A percentile compares a stretch with the other conserved stretches of the same genome.
Conservation (phyloP, 2,329 filamentous ascomycete genomes). For the Fusarium continuum region DNA sequence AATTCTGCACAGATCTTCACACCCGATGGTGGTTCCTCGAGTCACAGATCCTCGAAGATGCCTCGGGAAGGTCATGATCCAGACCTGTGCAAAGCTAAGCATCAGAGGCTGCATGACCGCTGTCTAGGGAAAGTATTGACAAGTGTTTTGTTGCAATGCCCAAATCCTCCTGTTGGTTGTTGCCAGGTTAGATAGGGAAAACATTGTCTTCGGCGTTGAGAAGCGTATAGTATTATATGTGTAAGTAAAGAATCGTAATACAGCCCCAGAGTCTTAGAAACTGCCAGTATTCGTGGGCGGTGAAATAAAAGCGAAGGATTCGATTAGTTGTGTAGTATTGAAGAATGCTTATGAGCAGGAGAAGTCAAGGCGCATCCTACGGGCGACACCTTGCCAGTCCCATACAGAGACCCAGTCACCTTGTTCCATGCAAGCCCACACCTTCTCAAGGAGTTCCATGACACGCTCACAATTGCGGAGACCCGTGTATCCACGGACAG, state of each 20-base stretch:
- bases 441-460: constrained; percentile 62
- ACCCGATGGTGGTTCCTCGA: neutral
- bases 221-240: constrained; percentile 10
- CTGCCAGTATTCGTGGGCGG: neutral
- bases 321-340: constrained; percentile 1
- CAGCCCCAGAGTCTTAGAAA: neutral
- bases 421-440: constrained; percentile 67
- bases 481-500: constrained; percentile 67
- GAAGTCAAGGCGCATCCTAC: constrained; percentile 64
- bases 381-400: constrained; percentile 70
- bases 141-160: no score
- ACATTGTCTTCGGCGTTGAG: constrained; percentile 11
- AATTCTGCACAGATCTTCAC: constrained; percentile 5
- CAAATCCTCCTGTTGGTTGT: no score
- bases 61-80: neutral
- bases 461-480: constrained; percentile 66
- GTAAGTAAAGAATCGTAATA: neutral
- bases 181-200: no score
- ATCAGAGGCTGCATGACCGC: neutral
- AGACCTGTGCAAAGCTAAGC: neutral
- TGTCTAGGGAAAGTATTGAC: neutral
- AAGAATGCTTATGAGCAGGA: constrained; percentile 55
- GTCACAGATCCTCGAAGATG: neutral
- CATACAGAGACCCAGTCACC: constrained; percentile 67
- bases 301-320: constrained; percentile 5